Evolutionary conservation across 495 filamentous ascomycete genomes (phyloP), one percentile per base, ranked within the genome.

Genomic region (Glutinoglossum americanum): DNA sequence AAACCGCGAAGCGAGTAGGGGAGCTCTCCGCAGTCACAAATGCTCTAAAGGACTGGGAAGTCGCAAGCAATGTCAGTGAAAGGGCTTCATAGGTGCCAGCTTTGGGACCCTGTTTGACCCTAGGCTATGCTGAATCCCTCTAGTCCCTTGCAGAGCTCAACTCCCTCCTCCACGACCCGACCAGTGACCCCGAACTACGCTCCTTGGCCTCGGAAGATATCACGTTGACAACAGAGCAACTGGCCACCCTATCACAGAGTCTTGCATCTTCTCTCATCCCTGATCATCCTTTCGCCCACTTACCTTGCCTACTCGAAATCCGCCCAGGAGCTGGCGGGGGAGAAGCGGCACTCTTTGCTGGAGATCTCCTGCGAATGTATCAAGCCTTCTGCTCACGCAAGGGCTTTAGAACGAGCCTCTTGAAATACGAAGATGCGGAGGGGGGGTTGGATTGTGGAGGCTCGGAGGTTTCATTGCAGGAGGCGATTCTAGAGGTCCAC

Each of bases 301-400:
- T 98, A 62, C 86, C 88, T 45, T 95, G 90, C 62, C 73, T 98
- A 39, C 67, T 98, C 39, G 92, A 98, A 68, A 84, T 98, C 37
- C 80, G 88, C 2, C 92, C 92, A 6, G 92, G 92, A 1, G 88
- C 87, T n/a, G 92, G 92, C 47, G 92, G 92, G 17, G 80, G 83
- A 59, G 92, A 98, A 67, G 90, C 90, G 1, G 82, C 83, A 13
- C 74, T 94, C 57, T 98, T 98, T 62, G 87, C 89, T 37, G 82
- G 80, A 48, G 82, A 95, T 61, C 70, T 98, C 33, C 75, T 95
- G 54, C 77, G 79, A 60, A 96, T 98, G 92, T 98, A 98, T 66
- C 78, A 78, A 60, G 67, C 72, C 3, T 93, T 89, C 67, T 94
- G 87, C 70, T 73, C 72, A 35, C 68, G 75, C 7, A 74, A 76